Base-by-base conservation (phyloP, 1,284 basidiomycete genomes). In the Moesziomyces aphidis region DNA sequence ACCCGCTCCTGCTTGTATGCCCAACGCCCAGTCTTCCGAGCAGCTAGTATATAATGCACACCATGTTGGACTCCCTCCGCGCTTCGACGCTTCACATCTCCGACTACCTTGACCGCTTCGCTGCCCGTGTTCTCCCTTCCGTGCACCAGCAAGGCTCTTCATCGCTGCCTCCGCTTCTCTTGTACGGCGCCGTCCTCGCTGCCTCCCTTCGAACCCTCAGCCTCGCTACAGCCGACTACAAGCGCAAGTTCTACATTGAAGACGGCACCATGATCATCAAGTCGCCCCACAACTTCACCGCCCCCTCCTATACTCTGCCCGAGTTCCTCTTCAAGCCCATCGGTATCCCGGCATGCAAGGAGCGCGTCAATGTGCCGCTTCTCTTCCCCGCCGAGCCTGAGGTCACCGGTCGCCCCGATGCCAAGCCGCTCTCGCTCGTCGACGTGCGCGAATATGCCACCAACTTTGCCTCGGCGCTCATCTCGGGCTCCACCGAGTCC, bases 291-390 rank as follows among this genome's bases (percentile, higher is more conserved):
- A 8, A 28, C 4, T 64, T 79, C 50, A 60, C 59, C 28, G 47
- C 76, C 15, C 79, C 79, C 17, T 51, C 59, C 64, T 56, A 71
- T 34, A 65, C 73, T 24, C 62, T 81, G 7, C 79, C 77, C 43
- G 52, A 77, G 50, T 81, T 81, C 57, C 63, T 81, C 43, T 76
- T 70, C 70, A 73, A 61, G 60, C 75, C 63, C 36, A 68, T 71
- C 49, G 68, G 64, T 46, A 53, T 56, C 45, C 39, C 65, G 48
- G 52, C 70, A 46, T 72, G 64, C 50, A 59, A 67, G 45, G 59
- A 73, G 42, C 60, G 66, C 4, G 52, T 55, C 13, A 55, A 68
- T 26, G 66, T 54, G 10, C 67, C 70, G 3, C 44, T 80, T 11
- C 65, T 82, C 21, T 76, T 60, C 60, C 78, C 79, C 8, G 57